A percentile compares a stretch with the other conserved stretches of the same genome.
Evolutionary conservation across 1,139 yeast genomes (phyloP).

Genomic region (Hyphopichia wangnamkhiaoensis): DNA sequence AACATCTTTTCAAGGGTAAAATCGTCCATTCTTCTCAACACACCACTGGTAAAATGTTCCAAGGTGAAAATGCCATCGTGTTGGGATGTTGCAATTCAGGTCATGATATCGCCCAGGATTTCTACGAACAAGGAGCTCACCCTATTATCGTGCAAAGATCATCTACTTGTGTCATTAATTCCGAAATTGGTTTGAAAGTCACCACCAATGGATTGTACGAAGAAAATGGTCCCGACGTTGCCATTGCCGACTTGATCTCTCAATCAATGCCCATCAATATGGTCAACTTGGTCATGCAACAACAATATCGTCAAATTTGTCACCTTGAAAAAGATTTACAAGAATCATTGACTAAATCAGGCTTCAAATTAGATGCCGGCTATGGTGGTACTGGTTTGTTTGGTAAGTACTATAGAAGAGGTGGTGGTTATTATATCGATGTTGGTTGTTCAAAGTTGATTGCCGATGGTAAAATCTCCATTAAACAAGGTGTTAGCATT

Average conservation of each 20-base stretch:
- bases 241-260: slow-evolving; percentile 35
- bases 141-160: slow-evolving; percentile 47
- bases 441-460: slow-evolving; percentile 43
- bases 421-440: slow-evolving; percentile 49
- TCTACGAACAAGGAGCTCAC: slow-evolving; percentile 42
- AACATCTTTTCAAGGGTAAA: slow-evolving; percentile 36
- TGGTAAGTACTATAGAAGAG: slow-evolving; percentile 39
- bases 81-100: slow-evolving; percentile 47
- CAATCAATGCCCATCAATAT: slow-evolving; percentile 32
- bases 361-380: slow-evolving; percentile 43
- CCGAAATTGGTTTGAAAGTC: slow-evolving; percentile 30
- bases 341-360: slow-evolving; percentile 28
- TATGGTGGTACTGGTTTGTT: slow-evolving; percentile 44
- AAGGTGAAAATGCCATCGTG: slow-evolving; percentile 41
- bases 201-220: slow-evolving; percentile 32
- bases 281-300: slow-evolving; percentile 29
- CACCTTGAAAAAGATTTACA: slow-evolving; percentile 29
- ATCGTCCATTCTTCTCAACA: slow-evolving; percentile 42
- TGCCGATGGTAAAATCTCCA: slow-evolving; percentile 34
- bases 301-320: slow-evolving; percentile 28
- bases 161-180: slow-evolving; percentile 41
- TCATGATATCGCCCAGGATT: slow-evolving; percentile 47
- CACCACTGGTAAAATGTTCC: slow-evolving; percentile 36
- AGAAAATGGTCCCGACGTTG: slow-evolving; percentile 34
- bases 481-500: slow-evolving; percentile 33